Base-by-base conservation (phyloP, 495 filamentous ascomycete species). In the Hypoxylon subgilvum region DNA sequence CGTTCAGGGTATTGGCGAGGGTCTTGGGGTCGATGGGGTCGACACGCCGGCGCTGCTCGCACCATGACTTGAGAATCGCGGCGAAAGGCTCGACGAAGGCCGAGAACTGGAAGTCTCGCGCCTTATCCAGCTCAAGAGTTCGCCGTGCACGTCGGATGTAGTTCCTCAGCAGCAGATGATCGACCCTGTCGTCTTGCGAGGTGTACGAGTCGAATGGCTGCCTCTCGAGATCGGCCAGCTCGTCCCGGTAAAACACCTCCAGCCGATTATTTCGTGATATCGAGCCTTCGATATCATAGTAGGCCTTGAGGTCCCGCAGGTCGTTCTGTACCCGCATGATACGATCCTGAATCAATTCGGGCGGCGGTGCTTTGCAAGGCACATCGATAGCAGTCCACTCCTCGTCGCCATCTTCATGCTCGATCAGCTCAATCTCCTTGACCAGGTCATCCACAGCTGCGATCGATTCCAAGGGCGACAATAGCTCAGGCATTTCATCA, bases 161-260 rank as follows among this genome's bases (percentile, higher is more conserved):
- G 35, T 74, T 79, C 18, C 72, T 67, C 27, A 79, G 49, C 1
- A 79, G 68, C 13, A 80, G 23, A 41, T 75, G 73, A 44, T 80
- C 77, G 0, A 76, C 70, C 41, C 69, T 75, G 28, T 67, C 69
- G 14, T 76, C 61, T 52, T 79, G 76, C 17, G 71, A 63, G 12
- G 54, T 51, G 18, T 69, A 70, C 1, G 55, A 53, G 4, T 65
- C 54, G 53, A 79, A 79, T 0, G 57, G 21, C 7, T 66, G 55
- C 6, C 50, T 52, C 31, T 65, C 53, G 2, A 77, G 59, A 6
- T 49, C 61, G 8, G 46, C 50, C 2, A 75, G 56, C 40, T 74
- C 69, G 12, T 66, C 23, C 9, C 42, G 34, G 51, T 64, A 72
- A 48, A 68, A 76, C 5, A 54, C 46, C 0, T 59, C 55, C 3